Evolutionary conservation across 2,329 filamentous ascomycete species (phyloP), one percentile per base, ranked within the genome.

Genomic region (Fusarium subtropicale): DNA sequence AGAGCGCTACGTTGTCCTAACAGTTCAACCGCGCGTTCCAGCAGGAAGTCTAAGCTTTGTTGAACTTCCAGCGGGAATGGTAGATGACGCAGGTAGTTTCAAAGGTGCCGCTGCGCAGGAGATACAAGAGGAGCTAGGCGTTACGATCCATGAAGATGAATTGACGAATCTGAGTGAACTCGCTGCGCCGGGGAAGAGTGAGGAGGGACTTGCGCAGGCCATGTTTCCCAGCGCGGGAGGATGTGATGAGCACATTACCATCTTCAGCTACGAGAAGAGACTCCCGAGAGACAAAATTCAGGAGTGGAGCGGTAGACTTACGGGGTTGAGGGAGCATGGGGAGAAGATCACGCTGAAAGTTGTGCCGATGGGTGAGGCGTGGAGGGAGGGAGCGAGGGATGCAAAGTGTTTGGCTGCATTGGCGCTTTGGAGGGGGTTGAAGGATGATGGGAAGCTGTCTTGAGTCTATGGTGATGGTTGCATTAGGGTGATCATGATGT

Each of bases 281-380:
- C 80, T 90, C 6, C 79, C 83, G 9, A 79, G 86, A 33, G 76
- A 72, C 1, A 81, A 85, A 74, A 76, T 90, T 53, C 75, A 78
- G 16, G 83, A 86, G 56, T 89, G 86, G 87, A 83, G 81, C 34
- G 88, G 87, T 3, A 83, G 83, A 53, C 75, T 89, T 52, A 90
- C 87, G 24, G 88, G 88, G 0, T 71, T 89, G 71, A 80, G 87
- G 52, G 82, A 85, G 8, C 74, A 88, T 11, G 87, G 87, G 3
- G 88, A 90, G 79, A 88, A 82, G 79, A 90, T 90, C 66, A 88
- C 86, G 13, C 77, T 90, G 58, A 88, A 86, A 77, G 74, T 90
- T 30, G 85, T 90, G 15, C 83, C 78, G 45, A 80, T 89, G 79
- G 79, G 81, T 69, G 81, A 89, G 67, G 78, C 88, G 11, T 90